Base-by-base conservation (phyloP, 805 yeast species). In the Candida lessepsii region DNA sequence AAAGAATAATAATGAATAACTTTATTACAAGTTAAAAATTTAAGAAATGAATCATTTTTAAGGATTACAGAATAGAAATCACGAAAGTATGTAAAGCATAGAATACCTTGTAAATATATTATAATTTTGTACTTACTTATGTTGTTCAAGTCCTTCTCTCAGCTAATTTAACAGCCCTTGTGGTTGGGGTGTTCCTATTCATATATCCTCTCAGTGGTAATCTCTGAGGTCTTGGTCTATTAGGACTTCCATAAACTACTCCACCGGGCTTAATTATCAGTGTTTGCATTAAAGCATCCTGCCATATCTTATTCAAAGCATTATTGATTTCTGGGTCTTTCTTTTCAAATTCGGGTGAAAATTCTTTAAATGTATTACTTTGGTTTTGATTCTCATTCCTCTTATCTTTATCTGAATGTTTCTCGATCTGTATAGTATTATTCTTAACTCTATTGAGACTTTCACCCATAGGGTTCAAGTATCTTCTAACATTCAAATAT, bases 401-500 rank as follows among this genome's bases (percentile, higher is more conserved):
- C 19, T 42, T 26, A 20, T 25, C 34, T 29, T 35, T 42, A n/a
- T 23, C 32, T 3, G 11, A 14, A 14, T 38, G 49, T 41, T 67
- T 67, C 18, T 37, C 41, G 7, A 61, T 51, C 28, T 56, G 54
- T 19, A 62, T 45, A 11, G 53, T 58, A 26, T 52, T 48, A 35
- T 49, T 31, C 18, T 50, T 37, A 4, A 76, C 52, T 45, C 93
- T 64, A 31, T 72, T 68, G 21, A 86, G 58, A 2, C 87, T 75
- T 35, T 79, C 84, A 4, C 76, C 73, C 2, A 85, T 63, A 1
- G 96, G 95, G 48, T 86, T 86, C 28, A 67, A 64, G 58, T 81
- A 77, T 44, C 93, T 69, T 53, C 89, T 65, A 0, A 84, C 81
- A 48, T 76, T 83, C 30, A 80, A 65, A 48, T 80, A 84, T 53